Base-by-base conservation (phyloP, 345 rosid species). In the Corchorus capsularis region DNA sequence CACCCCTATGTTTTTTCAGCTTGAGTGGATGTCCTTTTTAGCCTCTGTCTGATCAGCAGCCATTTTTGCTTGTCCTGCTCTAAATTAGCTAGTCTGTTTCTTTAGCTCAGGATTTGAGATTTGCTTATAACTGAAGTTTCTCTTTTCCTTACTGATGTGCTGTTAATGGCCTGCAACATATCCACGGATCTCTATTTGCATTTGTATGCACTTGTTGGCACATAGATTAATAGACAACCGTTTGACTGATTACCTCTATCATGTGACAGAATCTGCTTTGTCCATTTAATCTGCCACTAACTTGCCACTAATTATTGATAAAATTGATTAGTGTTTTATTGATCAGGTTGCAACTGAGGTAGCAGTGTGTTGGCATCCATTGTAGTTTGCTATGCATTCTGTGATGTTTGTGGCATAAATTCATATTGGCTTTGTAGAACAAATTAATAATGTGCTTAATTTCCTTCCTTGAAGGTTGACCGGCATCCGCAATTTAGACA, bases 401-500 rank as follows among this genome's bases (percentile, higher is more conserved):
- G 20, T 57, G 16, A 43, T 56, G 41, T 43, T 47, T 74, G 43
- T 63, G 32, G 46, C 37, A 46, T 46, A 45, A 27, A 47, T 47
- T 56, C 46, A 11, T 59, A 14, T 63, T 63, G 37, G 55, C 75
- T 17, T 59, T 65, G 76, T 71, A 65, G 69, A 71, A 67, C 27
- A 32, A 72, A 76, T 71, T 83, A 67, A 74, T 63, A 17, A 77
- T 67, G 57, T 43, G 56, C 15, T 37, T 53, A 11, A 79, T 77
- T 15, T 70, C 66, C 75, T 9, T 47, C 54, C 7, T 73, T 82
- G 77, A 77, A 93, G 99, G 97, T 95, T 77, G 98, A 93, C 84
- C 86, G 94, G 54, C 98, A 95, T 83, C 96, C 98, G 39, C 93
- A 85, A 34, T 95, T 92, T 71, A 88, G 89, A 81, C 86, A 81